A percentile compares a stretch with the other conserved stretches of the same genome.
These are phyloP conservation scores for Hordeum vulgare DNA, from an alignment of 176 grass and related monocot genomes.

Conservation along the genomic window MorexV3_pseudomolecules_assembly NC_058524.1:204187000-204187499, in stretches of 20 bases:
- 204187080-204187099: slow-evolving; percentile 46
- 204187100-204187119: slow-evolving; percentile 1
- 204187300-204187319: slow-evolving; percentile 91
- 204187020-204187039: slow-evolving; percentile 65
- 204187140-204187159: neutral
- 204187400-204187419: slow-evolving; percentile 98
- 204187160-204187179: neutral
- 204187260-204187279: slow-evolving; percentile 77
- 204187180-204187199: neutral
- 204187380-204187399: slow-evolving; percentile 80
- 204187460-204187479: slow-evolving; percentile 99
- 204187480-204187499: slow-evolving; percentile 44
- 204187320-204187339: slow-evolving; percentile 6
- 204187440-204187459: slow-evolving; percentile 93
- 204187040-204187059: slow-evolving; percentile 40
- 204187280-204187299: slow-evolving; percentile 74
- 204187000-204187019: slow-evolving; percentile 77
- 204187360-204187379: neutral
- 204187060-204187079: slow-evolving; percentile 82
- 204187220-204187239: slow-evolving; percentile 74
- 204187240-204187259: slow-evolving; percentile 83
- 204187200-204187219: slow-evolving; percentile 84
- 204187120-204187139: neutral
- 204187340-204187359: neutral
- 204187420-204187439: slow-evolving; percentile 77